A percentile compares a stretch with the other conserved stretches of the same genome.
These are phyloP conservation scores for Perkinsus olseni DNA, from an alignment of 169 alveolate species.

Conservation along the genomic window DNA sequence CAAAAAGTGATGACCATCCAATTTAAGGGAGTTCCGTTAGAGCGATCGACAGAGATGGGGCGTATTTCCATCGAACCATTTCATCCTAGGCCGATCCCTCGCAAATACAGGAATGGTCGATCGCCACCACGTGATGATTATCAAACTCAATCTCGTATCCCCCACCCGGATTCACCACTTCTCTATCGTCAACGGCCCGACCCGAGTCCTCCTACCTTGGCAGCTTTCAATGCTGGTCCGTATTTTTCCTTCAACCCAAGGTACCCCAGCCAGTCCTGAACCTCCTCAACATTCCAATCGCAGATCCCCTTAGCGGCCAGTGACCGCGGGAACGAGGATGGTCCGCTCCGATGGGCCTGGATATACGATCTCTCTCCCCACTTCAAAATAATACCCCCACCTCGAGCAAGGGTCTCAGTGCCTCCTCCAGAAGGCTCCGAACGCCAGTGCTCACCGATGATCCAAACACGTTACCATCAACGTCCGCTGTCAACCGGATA, in stretches of 20 bases:
- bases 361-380: no score
- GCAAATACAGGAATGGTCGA: no score
- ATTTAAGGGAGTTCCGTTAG: no score
- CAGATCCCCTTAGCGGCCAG: not conserved
- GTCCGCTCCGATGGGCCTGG: not conserved
- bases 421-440: not conserved
- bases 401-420: not conserved
- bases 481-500: not conserved
- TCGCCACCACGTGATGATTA: no score
- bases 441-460: not conserved
- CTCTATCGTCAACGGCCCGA: no score
- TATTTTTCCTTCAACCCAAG: not conserved
- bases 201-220: not conserved
- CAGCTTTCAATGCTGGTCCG: not conserved
- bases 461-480: not conserved
- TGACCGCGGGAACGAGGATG: not conserved
- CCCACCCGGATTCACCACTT: no score
- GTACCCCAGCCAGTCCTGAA: not conserved
- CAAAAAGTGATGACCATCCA: no score
- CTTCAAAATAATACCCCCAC: not conserved
- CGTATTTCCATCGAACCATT: no score
- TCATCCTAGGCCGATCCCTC: no score
- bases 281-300: not conserved
- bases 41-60: no score
- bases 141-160: no score